phyloP scores from a whole-genome alignment of 23 red algal genomes.

The Chondrus crispus region DNA sequence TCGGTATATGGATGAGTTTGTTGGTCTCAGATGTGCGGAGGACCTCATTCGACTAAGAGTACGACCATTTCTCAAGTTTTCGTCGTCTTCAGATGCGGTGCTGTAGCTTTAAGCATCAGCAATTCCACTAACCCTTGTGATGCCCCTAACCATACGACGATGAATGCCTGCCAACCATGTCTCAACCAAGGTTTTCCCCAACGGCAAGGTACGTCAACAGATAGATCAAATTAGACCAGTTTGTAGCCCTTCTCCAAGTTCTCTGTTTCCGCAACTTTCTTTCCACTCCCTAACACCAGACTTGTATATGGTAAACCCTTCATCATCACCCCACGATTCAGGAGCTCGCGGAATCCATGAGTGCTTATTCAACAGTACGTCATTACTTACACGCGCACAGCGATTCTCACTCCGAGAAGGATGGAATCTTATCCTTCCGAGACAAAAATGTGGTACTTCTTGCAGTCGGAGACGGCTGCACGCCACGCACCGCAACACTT shows the following conservation, averaged over 20 bases:
- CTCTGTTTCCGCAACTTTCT: too few species aligned
- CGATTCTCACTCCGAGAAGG: not conserved
- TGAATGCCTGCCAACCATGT: not conserved
- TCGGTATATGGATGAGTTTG: constrained; percentile 68
- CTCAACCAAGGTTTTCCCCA: constrained; percentile 42
- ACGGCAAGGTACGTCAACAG: constrained; percentile 54
- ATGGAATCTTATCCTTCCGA: constrained; percentile 33
- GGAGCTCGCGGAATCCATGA: constrained; percentile 78
- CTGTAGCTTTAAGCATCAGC: too few species aligned
- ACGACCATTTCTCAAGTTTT: too few species aligned
- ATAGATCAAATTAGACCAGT: too few species aligned
- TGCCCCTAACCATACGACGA: too few species aligned
- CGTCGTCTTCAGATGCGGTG: too few species aligned
- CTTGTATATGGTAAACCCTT: too few species aligned
- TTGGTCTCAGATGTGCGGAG: constrained; percentile 47
- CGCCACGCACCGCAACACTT: constrained; percentile 53
- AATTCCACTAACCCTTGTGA: too few species aligned
- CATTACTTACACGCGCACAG: constrained; percentile 24
- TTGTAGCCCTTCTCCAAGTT: too few species aligned
- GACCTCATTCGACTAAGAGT: constrained; percentile 56
- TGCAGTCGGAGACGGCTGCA: constrained; percentile 65
- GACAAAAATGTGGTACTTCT: constrained; percentile 36
- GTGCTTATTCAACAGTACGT: constrained; percentile 57
- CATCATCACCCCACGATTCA: not conserved
- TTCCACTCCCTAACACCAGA: too few species aligned